Percentiles rank a stretch among this genome's conserved stretches.
phyloP scores from a whole-genome alignment of 345 rosid species.

The Chamaenerion angustifolium region DNA sequence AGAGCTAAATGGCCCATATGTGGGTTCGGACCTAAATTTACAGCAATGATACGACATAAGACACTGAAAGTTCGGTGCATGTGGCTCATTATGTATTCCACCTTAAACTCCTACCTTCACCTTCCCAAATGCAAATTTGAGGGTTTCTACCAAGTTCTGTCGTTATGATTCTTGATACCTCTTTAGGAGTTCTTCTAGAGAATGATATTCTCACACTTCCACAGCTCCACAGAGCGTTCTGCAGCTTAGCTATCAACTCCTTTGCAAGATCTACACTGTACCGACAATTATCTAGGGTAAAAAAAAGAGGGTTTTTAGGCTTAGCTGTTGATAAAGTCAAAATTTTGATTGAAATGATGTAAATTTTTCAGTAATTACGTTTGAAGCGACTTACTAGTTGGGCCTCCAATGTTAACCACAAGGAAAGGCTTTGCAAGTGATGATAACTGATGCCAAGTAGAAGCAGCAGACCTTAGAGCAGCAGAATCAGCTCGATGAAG shows the following conservation, averaged over 20 bases:
- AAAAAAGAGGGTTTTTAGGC: background rate
- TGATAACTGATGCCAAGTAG: conserved; percentile 57
- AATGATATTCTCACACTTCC: conserved; percentile 81
- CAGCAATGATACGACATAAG: background rate
- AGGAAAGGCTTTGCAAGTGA: conserved; percentile 67
- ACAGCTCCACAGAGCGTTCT: conserved; percentile 61
- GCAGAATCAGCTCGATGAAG: conserved; percentile 69
- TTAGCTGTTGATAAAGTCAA: too few species aligned
- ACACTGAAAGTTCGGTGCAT: too few species aligned
- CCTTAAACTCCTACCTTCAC: conserved; percentile 39
- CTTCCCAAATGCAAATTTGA: conserved; percentile 67
- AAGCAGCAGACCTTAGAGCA: conserved; percentile 50
- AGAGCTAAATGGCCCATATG: conserved; percentile 87
- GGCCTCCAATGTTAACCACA: conserved; percentile 88
- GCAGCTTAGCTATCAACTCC: conserved; percentile 43
- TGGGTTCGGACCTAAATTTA: conserved; percentile 56
- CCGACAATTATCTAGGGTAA: conserved; percentile 41
- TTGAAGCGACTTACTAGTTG: conserved; percentile 42
- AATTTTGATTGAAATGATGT: too few species aligned
- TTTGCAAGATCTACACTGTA: conserved; percentile 69
- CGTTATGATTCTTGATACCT: conserved; percentile 37
- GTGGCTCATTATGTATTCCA: too few species aligned
- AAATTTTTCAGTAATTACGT: too few species aligned
- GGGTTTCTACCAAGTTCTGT: conserved; percentile 39
- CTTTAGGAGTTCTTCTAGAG: conserved; percentile 67